Percentiles rank a stretch among this genome's conserved stretches.
These are phyloP conservation scores for Hymenoscyphus salicellus DNA, from an alignment of 2,329 filamentous ascomycete species.

Conservation along the genomic window DNA sequence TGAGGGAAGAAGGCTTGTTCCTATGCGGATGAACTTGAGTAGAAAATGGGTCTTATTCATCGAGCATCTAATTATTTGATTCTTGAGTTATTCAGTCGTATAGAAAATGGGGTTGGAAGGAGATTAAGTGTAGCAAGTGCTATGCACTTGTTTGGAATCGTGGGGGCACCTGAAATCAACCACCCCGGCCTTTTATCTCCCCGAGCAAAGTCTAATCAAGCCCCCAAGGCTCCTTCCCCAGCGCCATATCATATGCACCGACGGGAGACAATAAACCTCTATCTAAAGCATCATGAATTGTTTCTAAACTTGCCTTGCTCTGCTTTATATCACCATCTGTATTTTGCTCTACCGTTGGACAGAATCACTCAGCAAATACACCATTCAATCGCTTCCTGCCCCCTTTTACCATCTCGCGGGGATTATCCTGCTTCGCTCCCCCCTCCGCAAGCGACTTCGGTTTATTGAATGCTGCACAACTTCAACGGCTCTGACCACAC, in stretches of 20 bases:
- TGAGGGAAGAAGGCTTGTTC: not conserved
- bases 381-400: not conserved
- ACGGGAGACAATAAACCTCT: not conserved
- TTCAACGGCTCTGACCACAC: not conserved
- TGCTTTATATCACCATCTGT: not conserved
- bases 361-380: not conserved
- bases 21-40: not conserved
- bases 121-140: not conserved
- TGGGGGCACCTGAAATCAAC: not conserved
- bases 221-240: constrained; percentile 1
- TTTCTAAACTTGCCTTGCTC: not conserved
- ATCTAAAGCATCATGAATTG: not conserved
- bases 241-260: not conserved
- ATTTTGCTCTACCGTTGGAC: not conserved
- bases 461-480: not conserved
- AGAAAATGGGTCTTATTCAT: not conserved
- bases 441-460: not conserved
- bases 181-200: not conserved
- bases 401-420: not conserved
- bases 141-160: not conserved
- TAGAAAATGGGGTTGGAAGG: not conserved
- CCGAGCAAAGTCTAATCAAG: not conserved
- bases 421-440: not conserved
- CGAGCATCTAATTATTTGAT: not conserved
- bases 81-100: not conserved